Evolutionary conservation across 306 rosid species (phyloP), one percentile per base, ranked within the genome.

Genomic region (Lagenaria siceraria): DNA sequence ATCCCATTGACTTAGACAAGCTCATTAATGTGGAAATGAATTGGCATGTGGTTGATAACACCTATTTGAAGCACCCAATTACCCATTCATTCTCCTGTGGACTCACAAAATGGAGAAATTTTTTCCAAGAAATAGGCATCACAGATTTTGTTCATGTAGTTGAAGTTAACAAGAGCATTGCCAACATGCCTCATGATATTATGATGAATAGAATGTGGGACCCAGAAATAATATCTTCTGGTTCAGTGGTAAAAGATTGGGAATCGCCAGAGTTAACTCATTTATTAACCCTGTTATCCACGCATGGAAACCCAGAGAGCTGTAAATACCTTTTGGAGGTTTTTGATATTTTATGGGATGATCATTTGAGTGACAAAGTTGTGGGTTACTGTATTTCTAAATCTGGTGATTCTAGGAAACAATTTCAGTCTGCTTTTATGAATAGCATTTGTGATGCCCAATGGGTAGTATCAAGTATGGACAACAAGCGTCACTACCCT

Each of bases 261-360:
- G 97, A 94, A 80, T 92, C 97, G 55, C 88, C 78, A 59, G 98
- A 94, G 77, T 77, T 94, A 55, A 86, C 81, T 52, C 82, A 90
- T 46, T 81, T 94, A 80, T 80, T 90, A 46, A 81, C 91, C 73
- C 53, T 82, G 35, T 79, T 94, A 84, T 80, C 95, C 59, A 51
- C 79, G 80, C 79, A 82, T 81, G 89, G 93, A 31, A 83, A 86
- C 81, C 80, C n/a, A 75, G 84, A 85, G 76, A 85, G 80, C 80
- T 87, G 96, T 82, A 83, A 83, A 80, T 83, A 85, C 84, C 90
- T 92, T 82, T 89, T 92, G 78, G 92, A 85, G 86, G 84, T 87
- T 78, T 85, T 94, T 78, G 97, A 92, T 85, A 83, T 83, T 61
- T 88, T 90, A 84, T 92, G 98, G 98, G 95, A 94, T 89, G 76